Conservation (phyloP, 2,329 filamentous ascomycete genomes). For the Colletotrichum melonis region DNA sequence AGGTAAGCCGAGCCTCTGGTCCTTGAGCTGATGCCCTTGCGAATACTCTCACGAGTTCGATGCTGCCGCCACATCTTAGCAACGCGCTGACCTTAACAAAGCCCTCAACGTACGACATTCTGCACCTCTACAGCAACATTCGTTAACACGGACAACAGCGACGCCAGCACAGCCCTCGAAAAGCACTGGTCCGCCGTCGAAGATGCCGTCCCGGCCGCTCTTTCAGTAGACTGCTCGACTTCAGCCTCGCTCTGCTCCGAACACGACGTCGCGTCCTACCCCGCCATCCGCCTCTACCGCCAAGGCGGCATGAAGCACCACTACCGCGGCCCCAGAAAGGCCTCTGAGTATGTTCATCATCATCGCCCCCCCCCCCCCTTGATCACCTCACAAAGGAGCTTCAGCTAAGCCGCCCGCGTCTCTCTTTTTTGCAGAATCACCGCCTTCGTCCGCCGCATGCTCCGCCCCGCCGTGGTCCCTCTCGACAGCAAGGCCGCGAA, state of each 20-base stretch:
- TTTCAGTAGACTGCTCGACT: slow-evolving; percentile 55
- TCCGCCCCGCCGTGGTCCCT: slow-evolving; percentile 42
- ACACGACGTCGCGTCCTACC: slow-evolving; percentile 56
- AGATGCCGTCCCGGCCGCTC: slow-evolving; percentile 38
- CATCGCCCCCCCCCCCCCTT: no score
- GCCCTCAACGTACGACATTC: slow-evolving; percentile 18
- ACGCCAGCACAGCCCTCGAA: slow-evolving; percentile 46
- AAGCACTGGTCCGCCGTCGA: slow-evolving; percentile 47
- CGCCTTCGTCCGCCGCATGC: slow-evolving; percentile 43
- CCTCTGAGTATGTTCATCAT: slow-evolving; percentile 40
- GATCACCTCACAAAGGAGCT: no score
- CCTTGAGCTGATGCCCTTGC: background rate
- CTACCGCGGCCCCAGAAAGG: slow-evolving; percentile 57
- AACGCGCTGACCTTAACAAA: slow-evolving; percentile 5
- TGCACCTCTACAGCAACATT: background rate
- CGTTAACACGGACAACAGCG: slow-evolving; percentile 37
- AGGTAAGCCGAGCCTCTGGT: background rate
- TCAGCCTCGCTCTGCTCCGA: slow-evolving; percentile 52
- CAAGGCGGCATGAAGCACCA: slow-evolving; percentile 45
- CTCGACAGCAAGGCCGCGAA: slow-evolving; percentile 43
- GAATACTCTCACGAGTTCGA: no score
- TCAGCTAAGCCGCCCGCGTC: slow-evolving; percentile 24
- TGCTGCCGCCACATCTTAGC: background rate
- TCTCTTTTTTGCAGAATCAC: slow-evolving; percentile 39
- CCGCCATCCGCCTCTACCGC: slow-evolving; percentile 57